Conservation (phyloP, 495 filamentous ascomycete genomes). For the Rhypophila decipiens region DNA sequence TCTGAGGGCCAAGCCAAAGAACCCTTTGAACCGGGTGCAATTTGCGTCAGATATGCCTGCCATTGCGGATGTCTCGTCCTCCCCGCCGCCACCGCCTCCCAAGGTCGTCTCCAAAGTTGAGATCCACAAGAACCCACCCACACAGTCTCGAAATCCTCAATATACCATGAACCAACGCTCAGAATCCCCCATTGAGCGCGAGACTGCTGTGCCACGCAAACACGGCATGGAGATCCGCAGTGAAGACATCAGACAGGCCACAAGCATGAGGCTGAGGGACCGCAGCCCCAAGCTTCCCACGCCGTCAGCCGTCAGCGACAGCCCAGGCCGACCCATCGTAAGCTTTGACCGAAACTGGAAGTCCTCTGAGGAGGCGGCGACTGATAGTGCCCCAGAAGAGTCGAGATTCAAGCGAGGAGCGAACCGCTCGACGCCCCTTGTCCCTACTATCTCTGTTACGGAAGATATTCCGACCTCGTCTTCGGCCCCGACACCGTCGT, state of each 20-base stretch:
- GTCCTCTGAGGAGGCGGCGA: constrained; percentile 52
- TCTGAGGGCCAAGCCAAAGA: constrained; percentile 47
- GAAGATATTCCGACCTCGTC: constrained; percentile 32
- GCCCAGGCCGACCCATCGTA: constrained; percentile 80
- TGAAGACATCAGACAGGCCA: constrained; percentile 83
- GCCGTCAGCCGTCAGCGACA: constrained; percentile 80
- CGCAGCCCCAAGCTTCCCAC: constrained; percentile 78
- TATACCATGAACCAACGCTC: constrained; percentile 58
- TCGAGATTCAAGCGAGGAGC: constrained; percentile 17
- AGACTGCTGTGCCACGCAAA: constrained; percentile 44
- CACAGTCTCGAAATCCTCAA: constrained; percentile 64
- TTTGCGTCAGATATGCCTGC: constrained; percentile 32
- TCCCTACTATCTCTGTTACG: constrained; percentile 59
- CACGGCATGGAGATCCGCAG: constrained; percentile 75
- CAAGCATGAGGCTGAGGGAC: constrained; percentile 80
- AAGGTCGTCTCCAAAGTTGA: constrained; percentile 61
- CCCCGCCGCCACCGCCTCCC: constrained; percentile 21
- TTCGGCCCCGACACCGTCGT: constrained; percentile 23
- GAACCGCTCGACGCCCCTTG: constrained; percentile 17
- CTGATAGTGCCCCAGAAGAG: constrained; percentile 48
- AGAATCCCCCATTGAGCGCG: constrained; percentile 21
- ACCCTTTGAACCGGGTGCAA: constrained; percentile 51
- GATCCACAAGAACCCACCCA: constrained; percentile 70
- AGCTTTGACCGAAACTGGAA: constrained; percentile 84
- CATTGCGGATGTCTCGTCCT: constrained; percentile 10